Base-by-base conservation (phyloP, 305 asterid genomes). In the Stenogyne calaminthoides region DNA sequence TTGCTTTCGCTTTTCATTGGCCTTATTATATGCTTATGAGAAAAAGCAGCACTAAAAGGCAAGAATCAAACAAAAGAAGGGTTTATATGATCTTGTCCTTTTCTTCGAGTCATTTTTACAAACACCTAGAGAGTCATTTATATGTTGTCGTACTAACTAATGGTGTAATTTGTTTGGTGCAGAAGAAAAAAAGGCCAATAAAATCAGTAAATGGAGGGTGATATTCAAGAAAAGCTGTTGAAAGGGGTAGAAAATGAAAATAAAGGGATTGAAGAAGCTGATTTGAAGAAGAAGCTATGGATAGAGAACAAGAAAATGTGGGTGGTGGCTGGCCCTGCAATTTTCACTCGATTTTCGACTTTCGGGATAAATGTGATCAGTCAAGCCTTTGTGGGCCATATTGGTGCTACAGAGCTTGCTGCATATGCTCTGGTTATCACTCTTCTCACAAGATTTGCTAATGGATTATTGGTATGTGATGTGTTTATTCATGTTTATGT, bases 331-430 rank as follows among this genome's bases (percentile, higher is more conserved):
- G 90, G 82, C 1, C 95, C 95, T 1, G 95, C 90, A 8, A 87
- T 88, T 39, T 85, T 88, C 77, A 85, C 87, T 6, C 79, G 92
- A 39, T 82, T 87, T 40, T 71, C 90, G 18, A 85, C 90, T 0
- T 88, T 86, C 11, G 88, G 91, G 8, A 69, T 82, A 2, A 75
- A 16, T 19, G 82, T 88, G 10, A 86, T 85, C 66, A 83, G 83
- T 57, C 88, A 88, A 64, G 93, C 97, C 0, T 91, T 87, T 73
- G 71, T 88, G 32, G 97, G 97, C 51, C 95, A 88, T 55, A 82
- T 91, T 39, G 89, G 95, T 9, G 68, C 91, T 2, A 82, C 84
- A 0, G 86, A 91, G 73, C 93, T 91, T 40, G 94, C 94, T 2
- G 89, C 91, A 3, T 88, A 68, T 54, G 80, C 92, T 14, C 76